Evolutionary conservation across 139 green algal genomes (phyloP).

Genomic region (Chlorella sp.): DNA sequence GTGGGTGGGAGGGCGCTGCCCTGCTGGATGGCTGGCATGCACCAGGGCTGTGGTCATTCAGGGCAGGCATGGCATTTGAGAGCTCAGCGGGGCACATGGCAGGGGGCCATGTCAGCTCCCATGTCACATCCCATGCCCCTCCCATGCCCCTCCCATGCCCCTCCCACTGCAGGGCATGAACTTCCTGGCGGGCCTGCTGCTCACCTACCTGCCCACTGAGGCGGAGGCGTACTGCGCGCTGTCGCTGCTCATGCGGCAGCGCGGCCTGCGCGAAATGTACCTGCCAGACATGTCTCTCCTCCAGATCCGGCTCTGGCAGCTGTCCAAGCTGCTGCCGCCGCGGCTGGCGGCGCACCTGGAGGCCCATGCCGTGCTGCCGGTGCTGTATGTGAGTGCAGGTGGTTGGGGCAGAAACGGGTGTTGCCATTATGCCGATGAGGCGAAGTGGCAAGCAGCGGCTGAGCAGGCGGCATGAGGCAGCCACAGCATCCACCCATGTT

Average conservation of each 20-base stretch:
- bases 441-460: too few species aligned
- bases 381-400: conserved; percentile 61
- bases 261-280: conserved; percentile 74
- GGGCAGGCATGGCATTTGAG: too few species aligned
- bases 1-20: not conserved
- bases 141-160: not conserved
- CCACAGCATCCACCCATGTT: too few species aligned
- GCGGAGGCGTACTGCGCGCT: conserved; percentile 75
- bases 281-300: conserved; percentile 72
- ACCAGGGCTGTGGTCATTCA: too few species aligned
- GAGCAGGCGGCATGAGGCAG: too few species aligned
- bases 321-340: conserved; percentile 69
- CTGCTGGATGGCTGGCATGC: too few species aligned
- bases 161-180: conserved; percentile 50
- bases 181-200: conserved; percentile 49
- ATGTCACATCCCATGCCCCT: too few species aligned
- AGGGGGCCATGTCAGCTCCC: too few species aligned
- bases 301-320: conserved; percentile 83
- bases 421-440: too few species aligned
- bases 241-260: conserved; percentile 80
- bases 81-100: too few species aligned
- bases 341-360: conserved; percentile 74
- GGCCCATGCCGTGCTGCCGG: conserved; percentile 61
- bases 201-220: conserved; percentile 75
- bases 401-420: too few species aligned